Percentiles rank a stretch among this genome's conserved stretches.
These are phyloP conservation scores for Syzygium aromaticum DNA, from an alignment of 345 rosid species.

Conservation along the genomic window DNA sequence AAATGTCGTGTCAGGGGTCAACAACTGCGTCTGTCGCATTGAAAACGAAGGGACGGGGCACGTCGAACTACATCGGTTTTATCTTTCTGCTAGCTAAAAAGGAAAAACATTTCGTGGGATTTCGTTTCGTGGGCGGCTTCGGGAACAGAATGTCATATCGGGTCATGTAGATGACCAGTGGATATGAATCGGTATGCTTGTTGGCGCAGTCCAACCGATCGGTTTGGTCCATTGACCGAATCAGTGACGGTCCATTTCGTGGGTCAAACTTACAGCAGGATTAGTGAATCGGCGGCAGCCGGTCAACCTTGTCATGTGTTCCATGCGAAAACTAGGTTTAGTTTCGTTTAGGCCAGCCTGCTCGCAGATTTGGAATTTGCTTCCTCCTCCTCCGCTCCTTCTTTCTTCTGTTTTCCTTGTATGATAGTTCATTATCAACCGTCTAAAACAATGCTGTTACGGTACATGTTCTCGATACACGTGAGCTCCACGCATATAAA, in stretches of 20 bases:
- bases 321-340: neutral
- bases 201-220: neutral
- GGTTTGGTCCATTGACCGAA: neutral
- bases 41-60: neutral
- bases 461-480: neutral
- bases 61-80: neutral
- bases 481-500: neutral
- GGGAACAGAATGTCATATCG: too few relatives aligned
- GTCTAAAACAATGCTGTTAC: neutral
- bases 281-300: neutral
- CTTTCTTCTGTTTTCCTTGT: neutral
- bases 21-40: neutral
- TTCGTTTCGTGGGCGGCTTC: neutral
- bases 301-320: neutral
- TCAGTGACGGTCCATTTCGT: neutral
- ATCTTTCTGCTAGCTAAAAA: neutral
- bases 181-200: neutral
- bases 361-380: neutral
- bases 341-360: neutral
- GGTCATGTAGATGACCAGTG: neutral
- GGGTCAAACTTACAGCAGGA: neutral
- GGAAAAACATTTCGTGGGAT: neutral
- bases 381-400: neutral
- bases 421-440: neutral
- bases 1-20: neutral